Conservation (phyloP, 2,329 filamentous ascomycete genomes). For the Ceratocystis ficicola region DNA sequence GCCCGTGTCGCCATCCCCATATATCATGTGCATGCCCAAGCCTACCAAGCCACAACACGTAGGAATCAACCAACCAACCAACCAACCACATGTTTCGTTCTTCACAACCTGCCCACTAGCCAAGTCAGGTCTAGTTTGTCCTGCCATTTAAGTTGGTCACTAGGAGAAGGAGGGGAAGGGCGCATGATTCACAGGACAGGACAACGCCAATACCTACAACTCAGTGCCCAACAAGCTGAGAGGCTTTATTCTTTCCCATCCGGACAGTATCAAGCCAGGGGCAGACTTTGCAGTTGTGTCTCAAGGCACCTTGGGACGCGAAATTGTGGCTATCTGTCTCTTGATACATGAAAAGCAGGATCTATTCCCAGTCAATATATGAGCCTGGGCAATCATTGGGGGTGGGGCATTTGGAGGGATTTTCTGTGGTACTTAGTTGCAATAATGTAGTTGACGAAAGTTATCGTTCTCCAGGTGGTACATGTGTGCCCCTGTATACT, state of each 20-base stretch:
- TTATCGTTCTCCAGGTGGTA: not conserved
- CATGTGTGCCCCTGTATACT: not conserved
- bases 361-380: not conserved
- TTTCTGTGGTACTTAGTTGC: not conserved
- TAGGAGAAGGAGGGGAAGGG: too few relatives aligned
- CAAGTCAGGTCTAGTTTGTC: not conserved
- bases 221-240: not conserved
- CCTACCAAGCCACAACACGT: not conserved
- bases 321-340: not conserved
- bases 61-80: not conserved
- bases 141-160: too few relatives aligned
- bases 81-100: not conserved
- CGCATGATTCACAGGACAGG: too few relatives aligned
- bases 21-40: not conserved
- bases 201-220: not conserved
- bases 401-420: not conserved
- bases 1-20: not conserved
- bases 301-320: not conserved
- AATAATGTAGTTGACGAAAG: not conserved
- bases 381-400: not conserved
- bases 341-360: too few relatives aligned
- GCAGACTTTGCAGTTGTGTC: not conserved
- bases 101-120: not conserved
- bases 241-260: too few relatives aligned
- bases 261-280: too few relatives aligned